phyloP scores from a whole-genome alignment of 345 rosid species.

The Barbarea vulgaris region DNA sequence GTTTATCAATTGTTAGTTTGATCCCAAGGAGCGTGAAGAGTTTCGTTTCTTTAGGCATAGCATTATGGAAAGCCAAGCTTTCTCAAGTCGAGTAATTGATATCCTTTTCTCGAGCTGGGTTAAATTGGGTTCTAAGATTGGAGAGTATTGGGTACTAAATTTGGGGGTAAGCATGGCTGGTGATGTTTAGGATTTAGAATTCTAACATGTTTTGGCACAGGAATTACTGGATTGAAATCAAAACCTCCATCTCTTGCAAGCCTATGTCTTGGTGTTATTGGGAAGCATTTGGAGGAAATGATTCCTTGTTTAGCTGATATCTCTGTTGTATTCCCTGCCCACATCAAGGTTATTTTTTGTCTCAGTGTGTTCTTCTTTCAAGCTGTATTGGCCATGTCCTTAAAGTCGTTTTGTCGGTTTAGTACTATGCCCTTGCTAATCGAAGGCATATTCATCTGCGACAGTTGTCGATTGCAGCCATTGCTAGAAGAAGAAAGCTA shows the following conservation, averaged over 20 bases:
- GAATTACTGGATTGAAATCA: constrained; percentile 35
- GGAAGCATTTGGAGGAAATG: constrained; percentile 80
- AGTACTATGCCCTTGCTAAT: neutral
- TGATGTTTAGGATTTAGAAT: neutral
- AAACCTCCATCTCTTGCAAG: constrained; percentile 66
- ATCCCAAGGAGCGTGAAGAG: neutral
- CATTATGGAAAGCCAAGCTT: neutral
- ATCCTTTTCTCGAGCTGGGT: neutral
- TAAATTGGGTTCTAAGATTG: neutral
- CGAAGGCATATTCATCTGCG: constrained; percentile 1
- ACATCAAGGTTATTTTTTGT: constrained; percentile 61
- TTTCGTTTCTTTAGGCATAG: neutral
- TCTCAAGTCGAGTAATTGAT: neutral
- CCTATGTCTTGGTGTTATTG: constrained; percentile 82
- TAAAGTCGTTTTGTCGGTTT: neutral
- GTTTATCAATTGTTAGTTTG: neutral
- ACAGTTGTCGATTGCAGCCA: constrained; percentile 69
- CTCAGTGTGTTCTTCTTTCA: neutral
- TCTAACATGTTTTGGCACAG: constrained; percentile 39
- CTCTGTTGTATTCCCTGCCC: constrained; percentile 58
- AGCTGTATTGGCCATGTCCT: neutral
- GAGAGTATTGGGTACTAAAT: neutral
- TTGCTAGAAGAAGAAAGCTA: constrained; percentile 81
- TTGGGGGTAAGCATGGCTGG: neutral
- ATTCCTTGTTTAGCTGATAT: constrained; percentile 63